Conservation (phyloP, 352 stramenopile species). For the Phytophthora quininea region DNA sequence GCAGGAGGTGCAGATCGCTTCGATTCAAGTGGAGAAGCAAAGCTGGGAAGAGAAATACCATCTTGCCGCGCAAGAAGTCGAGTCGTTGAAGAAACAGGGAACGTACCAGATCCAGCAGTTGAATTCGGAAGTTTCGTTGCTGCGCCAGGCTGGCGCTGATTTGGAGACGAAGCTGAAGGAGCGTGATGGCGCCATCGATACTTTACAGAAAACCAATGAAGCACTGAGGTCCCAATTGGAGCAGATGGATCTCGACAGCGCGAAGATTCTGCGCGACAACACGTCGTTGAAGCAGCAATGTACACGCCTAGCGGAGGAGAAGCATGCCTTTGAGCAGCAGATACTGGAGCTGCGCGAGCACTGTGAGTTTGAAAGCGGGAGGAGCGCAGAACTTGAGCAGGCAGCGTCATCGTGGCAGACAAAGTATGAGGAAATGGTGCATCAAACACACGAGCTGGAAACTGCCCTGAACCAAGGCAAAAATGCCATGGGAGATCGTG, state of each 20-base stretch:
- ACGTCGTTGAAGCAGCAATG: constrained; percentile 47
- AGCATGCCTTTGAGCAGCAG: constrained; percentile 51
- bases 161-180: constrained; percentile 56
- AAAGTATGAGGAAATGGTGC: constrained; percentile 45
- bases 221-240: constrained; percentile 47
- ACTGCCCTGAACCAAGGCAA: constrained; percentile 29
- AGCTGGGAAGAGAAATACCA: constrained; percentile 83
- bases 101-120: constrained; percentile 63
- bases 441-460: constrained; percentile 37
- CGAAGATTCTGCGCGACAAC: constrained; percentile 48
- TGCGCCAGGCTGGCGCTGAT: constrained; percentile 54
- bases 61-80: constrained; percentile 54
- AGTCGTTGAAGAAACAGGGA: constrained; percentile 55
- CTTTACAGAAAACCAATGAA: constrained; percentile 48
- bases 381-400: constrained; percentile 42
- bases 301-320: constrained; percentile 39
- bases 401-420: constrained; percentile 41
- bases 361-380: constrained; percentile 41
- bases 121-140: constrained; percentile 48
- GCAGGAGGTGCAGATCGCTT: constrained; percentile 61
- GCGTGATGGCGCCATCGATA: constrained; percentile 40
- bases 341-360: constrained; percentile 47
- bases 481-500: constrained; percentile 41
- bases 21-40: constrained; percentile 67
- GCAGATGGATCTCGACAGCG: constrained; percentile 53